Percentiles rank a stretch among this genome's conserved stretches.
Evolutionary conservation across 306 rosid genomes (phyloP).

Genomic region (Cucurbita argyrosperma): DNA sequence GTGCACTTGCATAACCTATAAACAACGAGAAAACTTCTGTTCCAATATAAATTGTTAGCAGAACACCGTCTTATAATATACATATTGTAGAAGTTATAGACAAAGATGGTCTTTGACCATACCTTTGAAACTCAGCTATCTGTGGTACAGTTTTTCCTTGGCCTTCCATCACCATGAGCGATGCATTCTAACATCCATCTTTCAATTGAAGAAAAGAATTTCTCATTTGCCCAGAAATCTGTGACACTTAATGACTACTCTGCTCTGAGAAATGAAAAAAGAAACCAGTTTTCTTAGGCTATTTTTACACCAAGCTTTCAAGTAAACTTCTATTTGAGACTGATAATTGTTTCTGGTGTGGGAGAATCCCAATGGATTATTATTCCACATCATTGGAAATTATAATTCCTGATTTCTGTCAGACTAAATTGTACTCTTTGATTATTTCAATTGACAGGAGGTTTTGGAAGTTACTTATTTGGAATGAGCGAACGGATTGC

Average conservation of each 20-base stretch:
- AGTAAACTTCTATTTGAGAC: not conserved
- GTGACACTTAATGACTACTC: not conserved
- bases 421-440: not conserved
- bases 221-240: not conserved
- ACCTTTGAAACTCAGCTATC: not conserved
- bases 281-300: not conserved
- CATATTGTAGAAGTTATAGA: not conserved
- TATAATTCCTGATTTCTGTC: not conserved
- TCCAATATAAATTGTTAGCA: not conserved
- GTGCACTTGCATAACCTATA: not conserved
- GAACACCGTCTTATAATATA: not conserved
- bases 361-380: not conserved
- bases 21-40: not conserved
- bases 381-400: not conserved
- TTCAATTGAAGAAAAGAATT: not conserved
- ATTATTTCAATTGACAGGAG: conserved; percentile 15
- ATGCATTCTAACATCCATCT: not conserved
- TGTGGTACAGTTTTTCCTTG: not conserved
- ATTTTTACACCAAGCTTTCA: not conserved
- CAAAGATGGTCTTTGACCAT: not conserved
- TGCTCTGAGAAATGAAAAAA: not conserved
- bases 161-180: not conserved
- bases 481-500: conserved; percentile 29
- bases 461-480: conserved; percentile 37
- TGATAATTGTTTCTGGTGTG: not conserved